Evolutionary conservation across 2,329 filamentous ascomycete genomes (phyloP), one percentile per base, ranked within the genome.

Genomic region (Talaromyces atroroseus): DNA sequence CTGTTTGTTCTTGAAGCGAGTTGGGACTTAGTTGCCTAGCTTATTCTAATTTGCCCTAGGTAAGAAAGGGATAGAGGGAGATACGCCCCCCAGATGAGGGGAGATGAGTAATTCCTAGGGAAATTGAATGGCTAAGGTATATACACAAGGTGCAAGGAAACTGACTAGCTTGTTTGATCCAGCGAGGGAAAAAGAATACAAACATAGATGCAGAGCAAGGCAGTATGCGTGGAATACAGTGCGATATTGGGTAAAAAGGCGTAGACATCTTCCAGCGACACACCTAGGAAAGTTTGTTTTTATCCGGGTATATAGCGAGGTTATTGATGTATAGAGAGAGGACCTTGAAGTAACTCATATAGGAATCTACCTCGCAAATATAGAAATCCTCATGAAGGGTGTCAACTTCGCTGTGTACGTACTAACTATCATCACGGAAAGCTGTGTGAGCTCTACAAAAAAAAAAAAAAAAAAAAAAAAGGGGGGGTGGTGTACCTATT

Each of bases 211-310:
- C 36, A 12, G 29, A 34, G 36, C 16, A 3, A 38, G 16, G 6
- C 1, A 40, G n/a, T 40, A 12, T 24, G 24, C 32, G 18, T 56
- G 54, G 54, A 51, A 56, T 29, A 44, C 29, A 56, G 54, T 56
- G 48, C 46, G 14, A 29, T 49, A 55, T 58, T 54, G 11, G 50
- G 56, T 49, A 51, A 56, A 46, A 50, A 10, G 5, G 7, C 38
- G 1, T 42, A 18, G 3, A 5, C 26, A 11, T 8, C 26, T 8
- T 29, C 11, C 7, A n/a, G n/a, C n/a, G 34, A 38, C 34, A 38
- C 8, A 29, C 5, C 26, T 29, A 29, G 26, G 26, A 29, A 29
- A 29, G 26, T 29, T 29, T 29, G 5, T 29, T 5, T 16, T 14
- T 36, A 10, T 16, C 32, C 16, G 32, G 14, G 5, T 36, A 36